Base-by-base conservation (phyloP, 805 yeast species). In the Ogataea henricii region DNA sequence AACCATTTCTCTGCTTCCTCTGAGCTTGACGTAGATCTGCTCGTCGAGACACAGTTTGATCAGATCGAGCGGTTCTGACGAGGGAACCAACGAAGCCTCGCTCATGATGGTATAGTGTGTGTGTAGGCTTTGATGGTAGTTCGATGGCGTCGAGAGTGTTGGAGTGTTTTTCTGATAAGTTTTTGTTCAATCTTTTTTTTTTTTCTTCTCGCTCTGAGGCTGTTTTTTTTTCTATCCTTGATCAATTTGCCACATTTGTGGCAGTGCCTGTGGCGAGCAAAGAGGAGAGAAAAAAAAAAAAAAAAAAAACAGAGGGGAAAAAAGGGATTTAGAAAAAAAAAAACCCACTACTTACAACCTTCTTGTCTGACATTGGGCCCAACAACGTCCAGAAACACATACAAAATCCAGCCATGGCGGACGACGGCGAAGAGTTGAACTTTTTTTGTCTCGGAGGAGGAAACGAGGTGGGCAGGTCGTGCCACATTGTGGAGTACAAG, bases 371-470 rank as follows among this genome's bases (percentile, higher is more conserved):
- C 25, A 22, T 6, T 6, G 8, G 25, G 6, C 25, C 30, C 26
- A 23, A 23, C 26, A 23, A 23, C 26, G 9, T 7, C 4, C 30
- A 27, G n/a, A 27, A 6, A 27, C 4, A 9, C 30, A 13, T 14
- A 30, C 6, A 8, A 22, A 22, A 22, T 6, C 25, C 6, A 22
- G 8, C 25, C 6, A 38, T 38, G 41, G 26, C 35, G 8, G 43
- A 40, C 30, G 43, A 40, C 6, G 42, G 40, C 23, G 56, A 52
- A 29, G 60, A 78, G 45, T 72, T 87, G 51, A 81, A 80, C 63
- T 94, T 94, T 71, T 81, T 87, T 51, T 91, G 96, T 20, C 77
- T 94, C 6, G 99, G 99, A 6, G 99, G 98, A n/a, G 96, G 98
- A 54, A 89, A 87, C 57, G 99, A 94, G 65, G 99, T 94, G 6